These are phyloP conservation scores for Chernovozyma aurita DNA, from an alignment of 1,139 yeast genomes.

Conservation along the genomic window DNA sequence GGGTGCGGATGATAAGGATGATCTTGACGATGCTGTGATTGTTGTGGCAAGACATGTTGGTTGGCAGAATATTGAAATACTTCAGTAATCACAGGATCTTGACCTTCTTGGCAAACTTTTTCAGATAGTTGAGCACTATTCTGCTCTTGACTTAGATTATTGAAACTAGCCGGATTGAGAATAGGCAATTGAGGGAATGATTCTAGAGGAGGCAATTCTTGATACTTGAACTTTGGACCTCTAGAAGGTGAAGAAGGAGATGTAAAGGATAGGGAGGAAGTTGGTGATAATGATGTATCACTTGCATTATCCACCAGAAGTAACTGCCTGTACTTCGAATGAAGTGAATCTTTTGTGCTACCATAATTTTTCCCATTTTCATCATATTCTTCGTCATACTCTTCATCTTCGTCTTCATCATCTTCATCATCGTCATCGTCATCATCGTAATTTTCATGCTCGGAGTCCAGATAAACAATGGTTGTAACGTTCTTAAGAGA, in stretches of 20 bases:
- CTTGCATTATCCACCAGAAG: slow-evolving; percentile 6
- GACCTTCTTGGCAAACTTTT: no score
- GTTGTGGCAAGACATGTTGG: no score
- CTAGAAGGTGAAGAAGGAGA: slow-evolving; percentile 4
- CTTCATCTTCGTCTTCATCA: slow-evolving; percentile 8
- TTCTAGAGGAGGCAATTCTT: slow-evolving; percentile 4
- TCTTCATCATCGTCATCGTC: slow-evolving; percentile 13
- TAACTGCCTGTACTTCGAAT: slow-evolving; percentile 5
- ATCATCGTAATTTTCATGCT: slow-evolving; percentile 11
- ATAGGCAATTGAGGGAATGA: slow-evolving; percentile 8
- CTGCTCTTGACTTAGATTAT: no score
- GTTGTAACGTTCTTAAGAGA: not conserved
- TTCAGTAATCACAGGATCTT: no score
- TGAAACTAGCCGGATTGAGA: not conserved
- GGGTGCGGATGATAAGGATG: no score
- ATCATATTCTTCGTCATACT: slow-evolving; percentile 6
- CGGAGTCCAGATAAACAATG: not conserved
- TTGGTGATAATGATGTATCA: slow-evolving; percentile 4
- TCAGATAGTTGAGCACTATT: no score
- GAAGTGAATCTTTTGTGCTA: slow-evolving; percentile 2
- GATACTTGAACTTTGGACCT: slow-evolving; percentile 1
- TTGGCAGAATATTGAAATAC: no score
- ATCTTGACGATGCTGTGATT: no score
- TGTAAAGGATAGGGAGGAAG: slow-evolving; percentile 3
- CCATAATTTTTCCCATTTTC: slow-evolving; percentile 6